phyloP scores from a whole-genome alignment of 2,329 filamentous ascomycete genomes.

The Botrytis cinerea region DNA sequence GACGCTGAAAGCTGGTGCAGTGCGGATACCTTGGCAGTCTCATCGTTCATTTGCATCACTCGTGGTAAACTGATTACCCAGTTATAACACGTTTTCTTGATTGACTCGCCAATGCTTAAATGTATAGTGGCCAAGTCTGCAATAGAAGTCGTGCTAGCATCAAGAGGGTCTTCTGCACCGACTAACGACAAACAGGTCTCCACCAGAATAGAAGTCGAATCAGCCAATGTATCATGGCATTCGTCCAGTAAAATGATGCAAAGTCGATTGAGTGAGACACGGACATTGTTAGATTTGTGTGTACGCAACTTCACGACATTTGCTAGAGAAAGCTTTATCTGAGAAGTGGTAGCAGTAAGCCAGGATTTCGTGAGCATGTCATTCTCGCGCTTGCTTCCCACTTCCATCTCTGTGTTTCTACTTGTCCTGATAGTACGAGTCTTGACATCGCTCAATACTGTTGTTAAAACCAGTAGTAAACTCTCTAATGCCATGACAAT shows the following conservation, averaged over 20 bases:
- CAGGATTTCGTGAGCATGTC: conserved; percentile 55
- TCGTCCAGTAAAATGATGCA: conserved; percentile 77
- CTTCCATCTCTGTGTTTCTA: conserved; percentile 34
- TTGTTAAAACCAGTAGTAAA: conserved; percentile 56
- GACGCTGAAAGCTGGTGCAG: conserved; percentile 77
- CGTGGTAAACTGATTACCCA: conserved; percentile 82
- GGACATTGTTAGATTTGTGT: conserved; percentile 70
- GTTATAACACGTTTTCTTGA: conserved; percentile 72
- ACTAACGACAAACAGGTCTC: conserved; percentile 78
- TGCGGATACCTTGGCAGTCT: conserved; percentile 70
- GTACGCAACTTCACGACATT: conserved; percentile 74
- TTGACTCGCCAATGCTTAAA: conserved; percentile 58
- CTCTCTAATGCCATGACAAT: conserved; percentile 63
- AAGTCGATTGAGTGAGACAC: conserved; percentile 64
- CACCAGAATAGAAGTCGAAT: conserved; percentile 70
- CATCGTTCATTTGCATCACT: conserved; percentile 81
- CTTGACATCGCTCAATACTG: conserved; percentile 59
- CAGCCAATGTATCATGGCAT: conserved; percentile 71
- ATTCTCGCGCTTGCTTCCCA: conserved; percentile 41
- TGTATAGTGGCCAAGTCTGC: conserved; percentile 64
- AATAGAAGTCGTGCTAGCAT: conserved; percentile 50
- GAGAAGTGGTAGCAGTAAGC: conserved; percentile 76
- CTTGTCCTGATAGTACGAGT: conserved; percentile 45
- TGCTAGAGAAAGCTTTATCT: conserved; percentile 80
- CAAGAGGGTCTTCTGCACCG: conserved; percentile 46